Evolutionary conservation across 2,329 filamentous ascomycete genomes (phyloP).

Genomic region (Paraphoma sp.): DNA sequence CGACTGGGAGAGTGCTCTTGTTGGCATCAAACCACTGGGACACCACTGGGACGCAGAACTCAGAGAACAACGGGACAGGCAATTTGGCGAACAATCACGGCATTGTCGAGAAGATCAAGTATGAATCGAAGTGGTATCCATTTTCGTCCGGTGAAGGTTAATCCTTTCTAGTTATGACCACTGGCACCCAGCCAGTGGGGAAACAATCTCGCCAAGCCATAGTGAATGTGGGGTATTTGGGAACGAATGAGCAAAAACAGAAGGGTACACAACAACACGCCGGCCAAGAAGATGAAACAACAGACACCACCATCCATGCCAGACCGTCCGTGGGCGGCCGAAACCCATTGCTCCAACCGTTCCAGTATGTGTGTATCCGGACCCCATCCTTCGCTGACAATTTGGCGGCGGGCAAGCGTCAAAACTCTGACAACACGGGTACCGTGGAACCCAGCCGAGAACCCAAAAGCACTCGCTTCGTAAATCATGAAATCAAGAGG

Average conservation of each 20-base stretch:
- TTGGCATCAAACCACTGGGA: too few species aligned
- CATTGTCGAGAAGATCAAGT: not conserved
- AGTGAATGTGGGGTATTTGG: conserved; percentile 37
- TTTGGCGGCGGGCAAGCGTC: conserved; percentile 36
- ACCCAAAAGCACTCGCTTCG: conserved; percentile 47
- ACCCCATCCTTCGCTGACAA: conserved; percentile 37
- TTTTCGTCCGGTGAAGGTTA: conserved; percentile 47
- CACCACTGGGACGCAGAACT: too few species aligned
- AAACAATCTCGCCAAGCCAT: conserved; percentile 24
- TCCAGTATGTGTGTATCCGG: conserved; percentile 27
- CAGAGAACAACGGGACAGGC: too few species aligned
- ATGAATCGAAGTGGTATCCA: conserved; percentile 23
- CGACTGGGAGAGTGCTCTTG: too few species aligned
- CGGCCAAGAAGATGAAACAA: conserved; percentile 1
- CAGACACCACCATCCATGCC: conserved; percentile 6
- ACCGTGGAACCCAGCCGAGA: conserved; percentile 38
- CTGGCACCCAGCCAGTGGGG: conserved; percentile 24
- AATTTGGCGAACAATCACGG: too few species aligned
- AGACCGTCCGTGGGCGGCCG: conserved; percentile 5
- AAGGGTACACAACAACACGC: conserved; percentile 16
- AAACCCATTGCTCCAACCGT: conserved; percentile 25
- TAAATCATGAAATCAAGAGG: conserved; percentile 44
- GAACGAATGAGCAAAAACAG: conserved; percentile 11
- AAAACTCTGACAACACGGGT: conserved; percentile 30
- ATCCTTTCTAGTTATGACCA: conserved; percentile 42